Conservation (phyloP, 2,329 filamentous ascomycete genomes). For the Thelonectria rubi region DNA sequence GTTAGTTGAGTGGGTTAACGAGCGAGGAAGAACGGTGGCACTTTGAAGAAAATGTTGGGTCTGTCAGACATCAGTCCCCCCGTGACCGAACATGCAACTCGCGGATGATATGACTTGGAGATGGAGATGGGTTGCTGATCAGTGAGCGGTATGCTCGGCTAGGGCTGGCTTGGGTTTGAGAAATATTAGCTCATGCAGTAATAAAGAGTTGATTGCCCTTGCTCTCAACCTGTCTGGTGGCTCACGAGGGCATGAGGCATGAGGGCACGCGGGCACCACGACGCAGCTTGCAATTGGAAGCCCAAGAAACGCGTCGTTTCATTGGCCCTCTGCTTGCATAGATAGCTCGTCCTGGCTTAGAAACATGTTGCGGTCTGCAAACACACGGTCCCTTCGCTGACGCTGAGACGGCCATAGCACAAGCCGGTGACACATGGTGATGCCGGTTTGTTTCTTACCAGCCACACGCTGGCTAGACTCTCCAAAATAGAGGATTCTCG, state of each 20-base stretch:
- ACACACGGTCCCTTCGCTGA: not conserved
- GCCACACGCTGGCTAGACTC: not conserved
- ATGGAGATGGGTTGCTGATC: not conserved
- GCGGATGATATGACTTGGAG: not conserved
- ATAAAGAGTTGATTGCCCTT: conserved; percentile 15
- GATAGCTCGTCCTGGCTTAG: conserved; percentile 21
- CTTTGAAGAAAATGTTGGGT: too few relatives aligned
- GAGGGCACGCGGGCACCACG: too few relatives aligned
- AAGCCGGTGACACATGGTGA: not conserved
- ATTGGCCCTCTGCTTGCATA: conserved; percentile 31
- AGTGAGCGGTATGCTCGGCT: not conserved
- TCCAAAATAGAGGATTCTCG: conserved; percentile 9
- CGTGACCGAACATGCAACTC: not conserved
- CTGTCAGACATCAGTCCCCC: too few relatives aligned
- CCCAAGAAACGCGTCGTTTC: not conserved
- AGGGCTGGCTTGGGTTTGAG: not conserved
- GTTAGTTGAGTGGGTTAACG: conserved; percentile 25
- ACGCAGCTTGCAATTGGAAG: conserved; percentile 34
- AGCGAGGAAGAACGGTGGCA: not conserved
- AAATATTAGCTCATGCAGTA: not conserved
- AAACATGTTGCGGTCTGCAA: conserved; percentile 3
- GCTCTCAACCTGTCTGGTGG: conserved; percentile 31
- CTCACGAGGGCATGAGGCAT: conserved; percentile 38
- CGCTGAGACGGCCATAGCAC: not conserved
- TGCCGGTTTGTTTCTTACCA: not conserved